These are phyloP conservation scores for Clavulina sp. DNA, from an alignment of 768 basidiomycete genomes.

Conservation along the genomic window DNA sequence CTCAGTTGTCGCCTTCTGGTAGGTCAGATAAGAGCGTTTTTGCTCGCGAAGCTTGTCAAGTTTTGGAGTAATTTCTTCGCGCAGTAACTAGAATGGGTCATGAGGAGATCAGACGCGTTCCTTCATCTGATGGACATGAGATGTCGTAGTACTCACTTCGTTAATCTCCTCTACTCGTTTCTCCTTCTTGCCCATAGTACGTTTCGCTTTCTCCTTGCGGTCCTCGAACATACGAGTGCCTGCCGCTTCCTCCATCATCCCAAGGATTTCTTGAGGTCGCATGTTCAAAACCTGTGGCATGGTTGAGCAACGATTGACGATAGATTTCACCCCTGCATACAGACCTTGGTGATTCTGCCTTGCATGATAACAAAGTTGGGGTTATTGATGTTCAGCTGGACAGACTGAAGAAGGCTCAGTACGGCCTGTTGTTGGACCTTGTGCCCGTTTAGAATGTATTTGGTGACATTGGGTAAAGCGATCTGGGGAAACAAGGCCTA, in stretches of 20 bases:
- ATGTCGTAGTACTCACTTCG: constrained; percentile 21
- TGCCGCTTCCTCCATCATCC: constrained; percentile 97
- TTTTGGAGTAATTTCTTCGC: constrained; percentile 89
- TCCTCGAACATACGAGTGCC: constrained; percentile 99
- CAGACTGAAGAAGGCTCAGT: constrained; percentile 86
- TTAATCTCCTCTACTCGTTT: constrained; percentile 86
- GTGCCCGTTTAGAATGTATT: constrained; percentile 93
- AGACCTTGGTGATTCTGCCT: constrained; percentile 92
- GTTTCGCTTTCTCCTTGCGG: constrained; percentile 87
- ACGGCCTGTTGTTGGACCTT: constrained; percentile 71
- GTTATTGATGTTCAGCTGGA: constrained; percentile 98
- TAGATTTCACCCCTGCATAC: constrained; percentile 6
- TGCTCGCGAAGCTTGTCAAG: constrained; percentile 77
- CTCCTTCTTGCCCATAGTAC: constrained; percentile 94
- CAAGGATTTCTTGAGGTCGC: constrained; percentile 92
- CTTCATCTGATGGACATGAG: not conserved
- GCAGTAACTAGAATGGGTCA: constrained; percentile 25
- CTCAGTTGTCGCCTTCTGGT: constrained; percentile 76
- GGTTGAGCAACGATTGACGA: not conserved
- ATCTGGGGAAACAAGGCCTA: constrained; percentile 32
- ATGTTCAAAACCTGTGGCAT: constrained; percentile 72
- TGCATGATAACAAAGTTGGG: constrained; percentile 99
- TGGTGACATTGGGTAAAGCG: constrained; percentile 80
- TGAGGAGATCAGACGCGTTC: not conserved
- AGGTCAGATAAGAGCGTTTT: constrained; percentile 76